Conservation (phyloP, 345 rosid species). For the Melaleuca quinquenervia region DNA sequence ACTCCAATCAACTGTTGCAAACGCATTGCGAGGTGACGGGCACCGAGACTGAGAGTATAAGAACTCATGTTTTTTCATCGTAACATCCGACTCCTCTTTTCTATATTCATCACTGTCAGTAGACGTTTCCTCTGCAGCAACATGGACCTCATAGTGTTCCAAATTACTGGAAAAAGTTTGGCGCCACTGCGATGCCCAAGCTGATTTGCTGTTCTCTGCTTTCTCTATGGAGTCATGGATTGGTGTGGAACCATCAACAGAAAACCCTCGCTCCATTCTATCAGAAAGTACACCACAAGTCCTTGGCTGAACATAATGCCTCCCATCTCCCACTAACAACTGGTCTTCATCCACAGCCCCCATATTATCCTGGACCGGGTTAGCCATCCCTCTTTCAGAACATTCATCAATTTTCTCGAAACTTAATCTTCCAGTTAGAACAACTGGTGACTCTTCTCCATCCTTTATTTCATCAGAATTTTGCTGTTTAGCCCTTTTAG, state of each 20-base stretch:
- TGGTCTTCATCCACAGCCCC: constrained; percentile 3
- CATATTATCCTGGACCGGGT: constrained; percentile 1
- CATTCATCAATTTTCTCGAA: not conserved
- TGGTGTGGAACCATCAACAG: not conserved
- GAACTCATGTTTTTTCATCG: constrained; percentile 21
- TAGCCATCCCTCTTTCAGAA: not conserved
- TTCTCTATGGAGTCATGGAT: not conserved
- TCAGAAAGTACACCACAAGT: not conserved
- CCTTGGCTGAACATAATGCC: constrained; percentile 1
- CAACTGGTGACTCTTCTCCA: not conserved
- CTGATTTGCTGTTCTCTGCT: not conserved
- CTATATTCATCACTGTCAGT: constrained; percentile 8
- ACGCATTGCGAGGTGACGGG: constrained; percentile 3
- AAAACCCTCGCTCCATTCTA: not conserved
- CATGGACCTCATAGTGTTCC: constrained; percentile 1
- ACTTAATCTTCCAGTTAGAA: not conserved
- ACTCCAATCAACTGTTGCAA: constrained; percentile 9
- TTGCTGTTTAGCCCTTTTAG: constrained; percentile 23
- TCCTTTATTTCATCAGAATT: not conserved
- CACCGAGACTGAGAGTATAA: constrained; percentile 14
- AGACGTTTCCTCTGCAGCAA: constrained; percentile 12
- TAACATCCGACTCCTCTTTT: constrained; percentile 16
- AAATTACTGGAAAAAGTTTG: not conserved
- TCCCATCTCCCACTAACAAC: constrained; percentile 4
- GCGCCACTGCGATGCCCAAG: not conserved